Percentiles rank a stretch among this genome's conserved stretches.
Conservation (phyloP, 495 filamentous ascomycete genomes). For the Cercophora sp. region DNA sequence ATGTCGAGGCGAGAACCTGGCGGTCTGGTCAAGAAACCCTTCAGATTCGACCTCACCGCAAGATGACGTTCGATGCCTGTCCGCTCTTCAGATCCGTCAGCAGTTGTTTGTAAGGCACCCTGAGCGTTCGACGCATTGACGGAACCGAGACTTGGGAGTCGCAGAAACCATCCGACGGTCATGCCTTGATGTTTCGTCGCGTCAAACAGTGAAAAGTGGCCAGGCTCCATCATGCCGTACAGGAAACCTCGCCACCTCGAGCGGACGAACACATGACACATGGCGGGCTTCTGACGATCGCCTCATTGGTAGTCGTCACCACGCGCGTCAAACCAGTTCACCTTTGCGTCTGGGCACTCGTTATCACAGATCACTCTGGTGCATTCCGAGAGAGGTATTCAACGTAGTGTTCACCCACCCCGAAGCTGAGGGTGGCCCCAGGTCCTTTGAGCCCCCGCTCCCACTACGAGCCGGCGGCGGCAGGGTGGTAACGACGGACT, state of each 20-base stretch:
- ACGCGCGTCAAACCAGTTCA: neutral
- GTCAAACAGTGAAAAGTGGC: neutral
- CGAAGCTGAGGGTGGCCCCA: neutral
- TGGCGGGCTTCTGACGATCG: neutral
- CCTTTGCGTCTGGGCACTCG: too few species aligned
- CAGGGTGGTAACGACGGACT: neutral
- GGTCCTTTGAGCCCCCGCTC: neutral
- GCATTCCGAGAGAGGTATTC: too few species aligned
- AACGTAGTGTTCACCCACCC: too few species aligned
- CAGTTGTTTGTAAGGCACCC: neutral
- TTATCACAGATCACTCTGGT: conserved; percentile 1
- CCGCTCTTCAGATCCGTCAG: neutral
- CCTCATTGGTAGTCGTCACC: neutral
- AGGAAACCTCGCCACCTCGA: neutral
- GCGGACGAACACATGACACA: conserved; percentile 1
- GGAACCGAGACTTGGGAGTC: neutral
- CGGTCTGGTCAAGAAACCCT: neutral
- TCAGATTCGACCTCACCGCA: neutral
- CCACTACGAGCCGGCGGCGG: neutral
- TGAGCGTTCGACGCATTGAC: neutral
- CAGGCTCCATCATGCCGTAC: neutral
- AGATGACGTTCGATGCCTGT: neutral
- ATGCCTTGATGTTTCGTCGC: conserved; percentile 11
- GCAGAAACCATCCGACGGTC: conserved; percentile 10
- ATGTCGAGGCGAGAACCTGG: conserved; percentile 29